A percentile compares a stretch with the other conserved stretches of the same genome.
Evolutionary conservation across 1,284 basidiomycete genomes (phyloP).

Genomic region (Fistulina hepatica): DNA sequence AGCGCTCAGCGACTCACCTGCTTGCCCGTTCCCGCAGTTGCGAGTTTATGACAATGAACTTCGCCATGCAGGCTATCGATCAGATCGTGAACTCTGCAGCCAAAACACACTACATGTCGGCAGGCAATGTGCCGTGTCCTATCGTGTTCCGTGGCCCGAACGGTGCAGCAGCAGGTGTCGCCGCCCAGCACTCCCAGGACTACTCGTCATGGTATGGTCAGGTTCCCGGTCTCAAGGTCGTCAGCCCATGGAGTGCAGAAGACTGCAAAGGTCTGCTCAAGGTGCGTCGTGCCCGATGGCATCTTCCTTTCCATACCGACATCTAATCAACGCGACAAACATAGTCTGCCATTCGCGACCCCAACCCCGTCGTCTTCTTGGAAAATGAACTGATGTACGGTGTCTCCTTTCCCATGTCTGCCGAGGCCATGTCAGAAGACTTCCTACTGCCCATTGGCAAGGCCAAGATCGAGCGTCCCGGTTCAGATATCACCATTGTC

Average conservation of each 20-base stretch:
- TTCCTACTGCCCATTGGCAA: slow-evolving; percentile 96
- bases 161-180: slow-evolving; percentile 96
- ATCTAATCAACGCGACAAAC: slow-evolving; percentile 3
- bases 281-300: slow-evolving; percentile 32
- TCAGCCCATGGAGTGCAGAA: slow-evolving; percentile 95
- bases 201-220: slow-evolving; percentile 94
- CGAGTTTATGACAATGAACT: slow-evolving; percentile 99
- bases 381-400: slow-evolving; percentile 99
- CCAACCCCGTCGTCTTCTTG: slow-evolving; percentile 96
- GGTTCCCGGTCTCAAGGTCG: slow-evolving; percentile 94
- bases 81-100: slow-evolving; percentile 99
- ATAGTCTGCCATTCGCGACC: slow-evolving; percentile 92
- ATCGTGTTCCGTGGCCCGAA: slow-evolving; percentile 99
- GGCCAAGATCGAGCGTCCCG: slow-evolving; percentile 90
- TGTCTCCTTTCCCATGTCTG: slow-evolving; percentile 89
- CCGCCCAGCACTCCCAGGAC: slow-evolving; percentile 88
- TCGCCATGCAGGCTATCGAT: slow-evolving; percentile 96
- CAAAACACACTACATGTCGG: slow-evolving; percentile 99
- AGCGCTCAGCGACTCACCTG: slow-evolving; percentile 10
- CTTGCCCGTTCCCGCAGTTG: slow-evolving; percentile 42
- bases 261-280: slow-evolving; percentile 98
- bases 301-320: slow-evolving; percentile 1
- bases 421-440: slow-evolving; percentile 91
- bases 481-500: slow-evolving; percentile 91
- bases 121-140: slow-evolving; percentile 94